Conservation (phyloP, 1,284 basidiomycete species). For the Sporisorium iseilematis-ciliati region DNA sequence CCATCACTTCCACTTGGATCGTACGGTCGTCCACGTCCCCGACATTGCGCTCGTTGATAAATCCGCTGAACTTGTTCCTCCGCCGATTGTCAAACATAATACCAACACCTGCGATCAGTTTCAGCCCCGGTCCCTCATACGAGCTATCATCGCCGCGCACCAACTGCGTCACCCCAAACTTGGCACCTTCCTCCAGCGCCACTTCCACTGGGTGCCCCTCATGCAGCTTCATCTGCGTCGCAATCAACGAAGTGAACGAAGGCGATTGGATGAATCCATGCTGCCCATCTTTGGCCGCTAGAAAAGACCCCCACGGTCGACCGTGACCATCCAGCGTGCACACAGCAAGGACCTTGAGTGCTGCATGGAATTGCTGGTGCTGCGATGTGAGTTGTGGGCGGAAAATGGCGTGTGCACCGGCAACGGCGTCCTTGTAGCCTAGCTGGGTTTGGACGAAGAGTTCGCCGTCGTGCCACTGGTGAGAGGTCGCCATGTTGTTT, state of each 20-base stretch:
- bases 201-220: slow-evolving; percentile 32
- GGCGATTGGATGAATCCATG: slow-evolving; percentile 31
- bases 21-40: slow-evolving; percentile 18
- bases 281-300: slow-evolving; percentile 16
- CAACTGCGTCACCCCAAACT: slow-evolving; percentile 32
- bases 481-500: slow-evolving; percentile 24
- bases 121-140: slow-evolving; percentile 33
- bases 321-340: slow-evolving; percentile 36
- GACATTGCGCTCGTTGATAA: slow-evolving; percentile 33
- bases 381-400: slow-evolving; percentile 31
- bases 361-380: slow-evolving; percentile 34
- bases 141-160: slow-evolving; percentile 14
- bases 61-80: slow-evolving; percentile 43
- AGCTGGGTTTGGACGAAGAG: slow-evolving; percentile 33
- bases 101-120: slow-evolving; percentile 35
- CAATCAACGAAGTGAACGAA: slow-evolving; percentile 31
- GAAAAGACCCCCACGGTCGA: slow-evolving; percentile 39
- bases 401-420: slow-evolving; percentile 34
- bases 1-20: slow-evolving; percentile 39
- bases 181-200: slow-evolving; percentile 29
- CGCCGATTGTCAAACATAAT: slow-evolving; percentile 45
- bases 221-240: slow-evolving; percentile 25
- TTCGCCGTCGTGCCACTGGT: slow-evolving; percentile 45
- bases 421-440: slow-evolving; percentile 32
- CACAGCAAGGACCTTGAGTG: slow-evolving; percentile 34